Percentiles rank a stretch among this genome's conserved stretches.
Conservation (phyloP, 306 rosid species). For the Glycine latifolia region DNA sequence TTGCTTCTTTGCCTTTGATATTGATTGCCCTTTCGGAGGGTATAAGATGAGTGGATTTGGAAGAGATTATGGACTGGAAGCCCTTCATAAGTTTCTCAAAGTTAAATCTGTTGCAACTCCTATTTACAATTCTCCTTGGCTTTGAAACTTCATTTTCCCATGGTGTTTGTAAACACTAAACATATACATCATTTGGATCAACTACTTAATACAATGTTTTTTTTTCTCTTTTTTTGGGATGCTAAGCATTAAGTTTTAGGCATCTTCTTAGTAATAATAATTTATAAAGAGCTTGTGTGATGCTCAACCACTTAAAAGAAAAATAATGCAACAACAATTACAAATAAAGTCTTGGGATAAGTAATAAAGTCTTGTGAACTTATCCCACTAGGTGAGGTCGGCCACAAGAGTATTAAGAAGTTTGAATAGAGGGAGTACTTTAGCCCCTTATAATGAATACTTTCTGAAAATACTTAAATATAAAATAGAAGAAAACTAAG, state of each 20-base stretch:
- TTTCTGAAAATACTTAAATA: slow-evolving; percentile 7
- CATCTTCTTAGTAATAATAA: background rate
- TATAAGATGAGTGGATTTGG: slow-evolving; percentile 92
- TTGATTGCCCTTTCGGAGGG: slow-evolving; percentile 80
- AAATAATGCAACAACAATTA: background rate
- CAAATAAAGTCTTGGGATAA: too few species aligned
- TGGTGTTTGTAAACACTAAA: background rate
- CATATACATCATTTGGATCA: slow-evolving; percentile 5
- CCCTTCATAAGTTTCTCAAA: slow-evolving; percentile 73
- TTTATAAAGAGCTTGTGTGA: background rate
- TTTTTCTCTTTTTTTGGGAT: background rate
- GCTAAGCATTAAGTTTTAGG: background rate
- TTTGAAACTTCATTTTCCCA: slow-evolving; percentile 43
- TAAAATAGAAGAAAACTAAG: slow-evolving; percentile 1
- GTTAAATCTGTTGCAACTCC: slow-evolving; percentile 87
- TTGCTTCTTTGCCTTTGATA: slow-evolving; percentile 76
- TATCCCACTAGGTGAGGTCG: too few species aligned
- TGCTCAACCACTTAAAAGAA: slow-evolving; percentile 7
- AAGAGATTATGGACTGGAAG: slow-evolving; percentile 74
- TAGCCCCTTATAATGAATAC: background rate
- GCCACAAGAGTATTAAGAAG: background rate
- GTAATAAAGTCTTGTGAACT: too few species aligned
- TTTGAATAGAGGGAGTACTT: background rate
- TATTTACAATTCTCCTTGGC: slow-evolving; percentile 86
- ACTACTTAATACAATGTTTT: background rate